Percentiles rank a stretch among this genome's conserved stretches.
phyloP scores from a whole-genome alignment of 495 filamentous ascomycete species.

The Copromyces sp. region DNA sequence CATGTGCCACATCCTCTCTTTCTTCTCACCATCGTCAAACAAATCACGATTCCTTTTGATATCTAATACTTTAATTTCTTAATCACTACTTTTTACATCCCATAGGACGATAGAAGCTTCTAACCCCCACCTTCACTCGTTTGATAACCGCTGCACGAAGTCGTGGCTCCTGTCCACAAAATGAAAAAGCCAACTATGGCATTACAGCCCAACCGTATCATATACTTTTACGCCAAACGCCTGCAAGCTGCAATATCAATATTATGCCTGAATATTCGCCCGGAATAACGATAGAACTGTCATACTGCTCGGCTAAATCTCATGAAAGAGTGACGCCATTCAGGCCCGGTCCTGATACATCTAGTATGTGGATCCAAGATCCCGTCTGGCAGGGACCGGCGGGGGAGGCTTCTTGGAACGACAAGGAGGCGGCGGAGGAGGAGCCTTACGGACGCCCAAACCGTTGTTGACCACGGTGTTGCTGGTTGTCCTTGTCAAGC shows the following conservation, averaged over 20 bases:
- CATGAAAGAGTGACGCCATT: background rate
- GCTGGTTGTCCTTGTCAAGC: conserved; percentile 43
- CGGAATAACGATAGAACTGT: background rate
- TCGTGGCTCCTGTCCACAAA: background rate
- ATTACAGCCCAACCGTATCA: background rate
- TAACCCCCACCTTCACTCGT: background rate
- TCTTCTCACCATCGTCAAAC: background rate
- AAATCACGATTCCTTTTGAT: background rate
- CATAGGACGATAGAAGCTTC: background rate
- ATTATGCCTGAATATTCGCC: background rate
- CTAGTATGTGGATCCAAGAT: conserved; percentile 21
- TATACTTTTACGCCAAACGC: conserved; percentile 1
- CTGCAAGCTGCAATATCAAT: background rate
- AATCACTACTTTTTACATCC: background rate
- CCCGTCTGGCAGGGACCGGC: conserved; percentile 41
- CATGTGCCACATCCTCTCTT: background rate
- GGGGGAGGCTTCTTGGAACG: conserved; percentile 69
- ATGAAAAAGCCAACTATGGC: background rate
- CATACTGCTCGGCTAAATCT: background rate
- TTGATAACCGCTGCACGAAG: background rate
- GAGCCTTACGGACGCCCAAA: conserved; percentile 49
- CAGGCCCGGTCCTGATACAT: background rate
- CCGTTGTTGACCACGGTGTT: conserved; percentile 39
- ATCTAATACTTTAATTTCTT: background rate
- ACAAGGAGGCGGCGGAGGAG: conserved; percentile 75